Conservation (phyloP, 179 eudicot species). For the Dionaea muscipula region DNA sequence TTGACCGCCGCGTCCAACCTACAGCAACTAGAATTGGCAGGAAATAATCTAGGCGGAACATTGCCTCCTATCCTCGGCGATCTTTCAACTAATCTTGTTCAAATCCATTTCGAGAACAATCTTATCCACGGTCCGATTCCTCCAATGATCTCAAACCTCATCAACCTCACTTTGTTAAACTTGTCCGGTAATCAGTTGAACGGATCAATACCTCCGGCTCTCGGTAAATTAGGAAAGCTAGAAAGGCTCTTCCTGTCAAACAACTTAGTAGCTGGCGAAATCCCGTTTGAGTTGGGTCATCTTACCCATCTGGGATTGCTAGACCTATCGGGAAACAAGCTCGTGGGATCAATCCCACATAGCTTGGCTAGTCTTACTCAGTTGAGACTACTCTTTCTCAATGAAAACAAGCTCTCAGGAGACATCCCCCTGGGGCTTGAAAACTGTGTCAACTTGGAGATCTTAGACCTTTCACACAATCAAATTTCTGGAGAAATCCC, state of each 20-base stretch:
- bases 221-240: constrained; percentile 35
- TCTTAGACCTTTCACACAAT: constrained; percentile 65
- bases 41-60: constrained; percentile 50
- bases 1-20: constrained; percentile 45
- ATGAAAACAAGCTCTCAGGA: constrained; percentile 54
- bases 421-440: constrained; percentile 58
- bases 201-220: constrained; percentile 48
- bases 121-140: constrained; percentile 54
- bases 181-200: constrained; percentile 50
- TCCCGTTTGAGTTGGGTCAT: constrained; percentile 43
- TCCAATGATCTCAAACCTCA: constrained; percentile 46
- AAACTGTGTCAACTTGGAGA: constrained; percentile 59
- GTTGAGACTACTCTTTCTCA: constrained; percentile 42
- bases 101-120: constrained; percentile 57
- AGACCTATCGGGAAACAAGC: constrained; percentile 54
- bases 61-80: constrained; percentile 41
- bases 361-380: constrained; percentile 50
- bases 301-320: constrained; percentile 61
- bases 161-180: constrained; percentile 55
- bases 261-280: constrained; percentile 51
- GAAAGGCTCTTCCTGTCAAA: constrained; percentile 56
- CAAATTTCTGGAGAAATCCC: constrained; percentile 57
- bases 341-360: constrained; percentile 51
- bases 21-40: constrained; percentile 69
- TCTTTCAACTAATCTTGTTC: constrained; percentile 43